Evolutionary conservation across 2,329 filamentous ascomycete genomes (phyloP), one percentile per base, ranked within the genome.

Genomic region (Penicillium sp.): DNA sequence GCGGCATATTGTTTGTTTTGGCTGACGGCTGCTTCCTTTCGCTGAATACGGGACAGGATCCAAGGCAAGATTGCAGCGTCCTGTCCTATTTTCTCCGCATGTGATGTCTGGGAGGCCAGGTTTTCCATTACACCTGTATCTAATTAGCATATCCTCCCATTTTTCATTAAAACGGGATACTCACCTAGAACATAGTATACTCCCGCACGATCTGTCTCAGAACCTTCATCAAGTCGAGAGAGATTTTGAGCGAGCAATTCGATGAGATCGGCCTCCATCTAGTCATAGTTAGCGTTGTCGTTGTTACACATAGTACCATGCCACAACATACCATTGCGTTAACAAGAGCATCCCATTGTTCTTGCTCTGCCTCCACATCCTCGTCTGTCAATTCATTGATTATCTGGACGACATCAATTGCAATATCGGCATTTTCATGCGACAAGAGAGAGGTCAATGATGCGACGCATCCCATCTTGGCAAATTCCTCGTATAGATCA

Each of bases 1-100:
- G 93, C 91, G 0, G 92, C 85, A 72, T 97, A 99, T 73, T 97
- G 93, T 72, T 94, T 96, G 72, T 99, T 99, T 72, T 99, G 94
- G 6, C 86, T 82, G 0, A 95, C 85, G 0, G 81, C 79, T 4
- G 78, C 78, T 72, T 96, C 91, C 50, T 83, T 82, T 56, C 81
- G 82, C 65, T 89, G 86, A 61, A 91, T 89, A 50, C 94, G 85
- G 50, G 82, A 77, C 37, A 96, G 78, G 3, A 99, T 82, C 91
- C 91, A 97, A 45, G 83, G 78, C 8, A 97, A 72, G 0, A 96
- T 78, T 8, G 78, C 79, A 6, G 86, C 84, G 59, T 93, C 85
- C 58, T 83, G 78, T 4, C 88, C 90, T 50, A 97, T 86, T 41
- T 82, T 85, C 62, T 92, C 88, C 2, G 89, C 87, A 15, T 89